These are phyloP conservation scores for Carex kokanica DNA, from an alignment of 176 grass and related monocot genomes.

Conservation along the genomic window DNA sequence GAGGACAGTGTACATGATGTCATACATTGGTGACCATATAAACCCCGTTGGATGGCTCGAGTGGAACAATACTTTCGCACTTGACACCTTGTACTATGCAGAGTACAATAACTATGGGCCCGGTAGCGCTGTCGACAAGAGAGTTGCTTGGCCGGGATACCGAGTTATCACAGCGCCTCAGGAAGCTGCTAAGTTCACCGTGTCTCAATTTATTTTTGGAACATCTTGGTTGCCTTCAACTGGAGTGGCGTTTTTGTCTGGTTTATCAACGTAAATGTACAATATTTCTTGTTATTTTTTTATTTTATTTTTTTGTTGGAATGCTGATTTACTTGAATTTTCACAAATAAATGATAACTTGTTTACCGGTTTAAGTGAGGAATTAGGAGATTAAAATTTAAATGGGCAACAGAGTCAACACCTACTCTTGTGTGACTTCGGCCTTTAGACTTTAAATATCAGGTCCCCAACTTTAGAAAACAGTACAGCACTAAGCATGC, in stretches of 20 bases:
- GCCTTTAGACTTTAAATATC: neutral
- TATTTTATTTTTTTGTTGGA: neutral
- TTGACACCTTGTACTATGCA: slow-evolving; percentile 51
- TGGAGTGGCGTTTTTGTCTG: slow-evolving; percentile 44
- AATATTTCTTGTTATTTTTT: neutral
- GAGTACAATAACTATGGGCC: slow-evolving; percentile 69
- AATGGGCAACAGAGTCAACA: slow-evolving; percentile 11
- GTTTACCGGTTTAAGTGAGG: neutral
- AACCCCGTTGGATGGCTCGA: slow-evolving; percentile 50
- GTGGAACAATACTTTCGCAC: slow-evolving; percentile 48
- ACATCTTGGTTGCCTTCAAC: slow-evolving; percentile 58
- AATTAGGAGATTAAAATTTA: neutral
- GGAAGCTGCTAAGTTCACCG: slow-evolving; percentile 56
- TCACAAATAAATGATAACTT: neutral
- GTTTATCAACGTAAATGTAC: slow-evolving; percentile 30
- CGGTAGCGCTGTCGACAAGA: slow-evolving; percentile 18
- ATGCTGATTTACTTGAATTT: neutral
- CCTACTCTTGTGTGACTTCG: neutral
- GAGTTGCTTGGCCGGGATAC: slow-evolving; percentile 46
- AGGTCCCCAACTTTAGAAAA: neutral
- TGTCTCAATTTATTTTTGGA: slow-evolving; percentile 52
- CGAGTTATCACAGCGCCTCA: slow-evolving; percentile 31
- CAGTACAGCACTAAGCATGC: neutral
- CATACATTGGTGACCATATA: slow-evolving; percentile 42
- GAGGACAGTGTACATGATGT: slow-evolving; percentile 49